These are phyloP conservation scores for Yamadazyma friedrichii DNA, from an alignment of 1,139 yeast species.

Conservation along the genomic window DNA sequence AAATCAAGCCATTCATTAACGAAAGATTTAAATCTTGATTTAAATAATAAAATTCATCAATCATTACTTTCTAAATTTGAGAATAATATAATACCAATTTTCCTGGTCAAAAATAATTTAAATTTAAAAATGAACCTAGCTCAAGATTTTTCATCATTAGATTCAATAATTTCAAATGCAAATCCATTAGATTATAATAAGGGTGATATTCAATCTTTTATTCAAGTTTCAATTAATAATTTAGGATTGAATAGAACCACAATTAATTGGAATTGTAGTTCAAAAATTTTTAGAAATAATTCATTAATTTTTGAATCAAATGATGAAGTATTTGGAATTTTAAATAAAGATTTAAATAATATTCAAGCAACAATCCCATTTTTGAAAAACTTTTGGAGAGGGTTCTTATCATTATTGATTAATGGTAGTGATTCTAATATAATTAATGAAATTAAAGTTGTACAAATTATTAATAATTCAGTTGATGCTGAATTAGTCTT, in stretches of 20 bases:
- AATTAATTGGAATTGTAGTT: constrained; percentile 35
- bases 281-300: constrained; percentile 28
- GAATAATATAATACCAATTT: constrained; percentile 9
- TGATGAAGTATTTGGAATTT: constrained; percentile 39
- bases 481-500: constrained; percentile 21
- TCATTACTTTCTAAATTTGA: constrained; percentile 9
- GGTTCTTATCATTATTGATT: constrained; percentile 34
- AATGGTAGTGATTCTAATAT: constrained; percentile 35
- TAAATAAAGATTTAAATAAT: constrained; percentile 14
- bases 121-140: constrained; percentile 11
- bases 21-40: constrained; percentile 4
- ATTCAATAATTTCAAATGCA: constrained; percentile 14
- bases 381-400: constrained; percentile 39
- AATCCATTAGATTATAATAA: constrained; percentile 22
- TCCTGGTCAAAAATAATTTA: constrained; percentile 12
- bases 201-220: constrained; percentile 30
- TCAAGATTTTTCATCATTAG: constrained; percentile 16
- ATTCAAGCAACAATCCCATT: constrained; percentile 40
- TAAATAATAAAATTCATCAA: constrained; percentile 3
- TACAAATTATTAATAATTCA: constrained; percentile 30
- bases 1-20: constrained; percentile 7
- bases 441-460: constrained; percentile 18
- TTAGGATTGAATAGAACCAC: constrained; percentile 14
- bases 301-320: constrained; percentile 24
- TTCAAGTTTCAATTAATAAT: constrained; percentile 24